Percentiles rank a stretch among this genome's conserved stretches.
These are phyloP conservation scores for Hypoxylon sp. DNA, from an alignment of 2,329 filamentous ascomycete species.

Conservation along the genomic window DNA sequence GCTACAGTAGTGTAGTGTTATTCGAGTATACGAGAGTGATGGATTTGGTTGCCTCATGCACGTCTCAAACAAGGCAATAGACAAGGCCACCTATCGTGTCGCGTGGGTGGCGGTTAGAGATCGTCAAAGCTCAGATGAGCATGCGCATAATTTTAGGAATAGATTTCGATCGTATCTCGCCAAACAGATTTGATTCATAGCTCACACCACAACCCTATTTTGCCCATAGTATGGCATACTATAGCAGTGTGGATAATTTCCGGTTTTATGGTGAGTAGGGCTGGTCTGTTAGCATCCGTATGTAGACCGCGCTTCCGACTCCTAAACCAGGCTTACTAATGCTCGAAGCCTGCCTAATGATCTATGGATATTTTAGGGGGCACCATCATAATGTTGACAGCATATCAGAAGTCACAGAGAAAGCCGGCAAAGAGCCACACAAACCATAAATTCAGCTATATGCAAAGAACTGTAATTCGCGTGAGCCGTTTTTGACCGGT, in stretches of 20 bases:
- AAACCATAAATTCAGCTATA: conserved; percentile 6
- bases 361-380: conserved; percentile 12
- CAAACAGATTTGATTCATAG: conserved; percentile 19
- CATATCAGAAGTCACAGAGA: background rate
- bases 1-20: background rate
- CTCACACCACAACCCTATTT: conserved; percentile 21
- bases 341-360: conserved; percentile 20
- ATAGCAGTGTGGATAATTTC: conserved; percentile 18
- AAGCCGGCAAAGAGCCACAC: background rate
- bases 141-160: conserved; percentile 15
- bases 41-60: conserved; percentile 33
- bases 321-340: conserved; percentile 1
- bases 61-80: conserved; percentile 21
- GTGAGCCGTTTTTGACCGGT: conserved; percentile 15
- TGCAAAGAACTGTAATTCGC: conserved; percentile 8
- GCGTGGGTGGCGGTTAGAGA: conserved; percentile 22
- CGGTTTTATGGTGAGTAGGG: conserved; percentile 26
- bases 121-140: conserved; percentile 20
- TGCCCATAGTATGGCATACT: conserved; percentile 25
- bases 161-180: conserved; percentile 28
- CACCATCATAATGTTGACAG: background rate
- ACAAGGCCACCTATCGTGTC: conserved; percentile 40
- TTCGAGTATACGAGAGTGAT: conserved; percentile 15
- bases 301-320: conserved; percentile 14
- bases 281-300: conserved; percentile 38